Base-by-base conservation (phyloP, 2,329 filamentous ascomycete genomes). In the Cyphellophora europaea region DNA sequence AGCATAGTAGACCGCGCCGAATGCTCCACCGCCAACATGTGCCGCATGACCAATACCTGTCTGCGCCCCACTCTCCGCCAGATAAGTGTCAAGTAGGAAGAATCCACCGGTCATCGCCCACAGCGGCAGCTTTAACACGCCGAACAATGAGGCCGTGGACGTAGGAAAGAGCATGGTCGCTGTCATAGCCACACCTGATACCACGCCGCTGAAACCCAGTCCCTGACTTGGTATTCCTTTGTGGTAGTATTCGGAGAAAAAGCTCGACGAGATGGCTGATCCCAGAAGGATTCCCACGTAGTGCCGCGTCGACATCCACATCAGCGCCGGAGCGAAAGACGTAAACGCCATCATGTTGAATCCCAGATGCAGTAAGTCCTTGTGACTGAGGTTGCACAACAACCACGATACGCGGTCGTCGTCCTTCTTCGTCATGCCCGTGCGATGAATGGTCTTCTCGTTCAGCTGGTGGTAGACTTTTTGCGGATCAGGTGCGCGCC, bases 1-100 rank as follows among this genome's bases (percentile, higher is more conserved):
- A 6, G 13, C 28, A 36, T 36, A 40, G 11, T 40, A 28, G 13
- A 37, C 12, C 6, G 28, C 23, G 3, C 35, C 35, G 30, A 37
- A 37, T 5, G 21, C 25, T 4, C 18, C 35, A 19, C 35, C 35
- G 3, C 35, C 35, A 19, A 37, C n/a, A 29, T 37, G 35, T 10
- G 35, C 29, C 2, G 30, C 21, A 23, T 37, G 35, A 25, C 21
- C 21, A 25, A n/a, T 8, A n/a, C 8, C 21, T n/a, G 21, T 25
- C 21, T 8, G 8, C 8, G 17, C 16, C 3, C 12, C 30, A 28
- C 13, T 14, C 11, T 30, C 19, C 35, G 33, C 29, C n/a, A 33
- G 15, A 25, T 33, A 37, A 11, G 30, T 21, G 15, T 37, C 35
- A 33, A 33, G 11, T 4, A 28, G 13, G 19, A 37, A 19, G 16